Base-by-base conservation (phyloP, 371 early-diverging fungal genomes). In the Rhizopus stolonifer region DNA sequence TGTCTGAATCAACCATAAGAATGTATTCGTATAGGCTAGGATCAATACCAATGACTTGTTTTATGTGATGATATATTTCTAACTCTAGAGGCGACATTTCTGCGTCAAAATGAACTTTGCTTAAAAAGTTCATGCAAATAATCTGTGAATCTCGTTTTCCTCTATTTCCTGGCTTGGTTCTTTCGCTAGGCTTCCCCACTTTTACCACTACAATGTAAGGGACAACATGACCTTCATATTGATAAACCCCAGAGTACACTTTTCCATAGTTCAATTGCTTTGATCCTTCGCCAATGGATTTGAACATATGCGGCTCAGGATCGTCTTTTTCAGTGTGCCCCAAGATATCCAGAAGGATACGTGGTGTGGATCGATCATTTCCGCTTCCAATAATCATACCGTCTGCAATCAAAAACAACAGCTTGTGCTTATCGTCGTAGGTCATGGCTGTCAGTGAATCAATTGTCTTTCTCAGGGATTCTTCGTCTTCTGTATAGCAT, bases 91-190 rank as follows among this genome's bases (percentile, higher is more conserved):
- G 92, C 5, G 91, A 84, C 89, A 96, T 88, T 51, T 93, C 84
- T 32, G 77, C 63, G 60, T 94, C 90, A 74, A 93, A 96, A 69
- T 98, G 95, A 9, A 99, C 92, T 70, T 94, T 93, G 76, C 92
- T 92, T 66, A 99, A 88, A 82, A 99, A 99, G 47, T 90, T 83
- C 99, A 99, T 99, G 60, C 94, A 86, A 49, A 99, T 87, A 72
- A 99, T 87, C 80, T 99, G 99, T 25, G 98, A 95, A 80, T 99
- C 99, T 64, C 99, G 91, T 82, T 99, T 99, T 61, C 99, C 99
- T 38, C 99, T 81, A 70, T 99, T 99, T 14, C 97, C 98, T 7
- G 94, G 87, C 65, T 89, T 91, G 48, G 80, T 77, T 50, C 84
- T 80, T 67, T 92, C 92, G 17, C 79, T 80, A 1, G 89, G 85